Conservation (phyloP, 345 rosid genomes). For the Alliaria petiolata region DNA sequence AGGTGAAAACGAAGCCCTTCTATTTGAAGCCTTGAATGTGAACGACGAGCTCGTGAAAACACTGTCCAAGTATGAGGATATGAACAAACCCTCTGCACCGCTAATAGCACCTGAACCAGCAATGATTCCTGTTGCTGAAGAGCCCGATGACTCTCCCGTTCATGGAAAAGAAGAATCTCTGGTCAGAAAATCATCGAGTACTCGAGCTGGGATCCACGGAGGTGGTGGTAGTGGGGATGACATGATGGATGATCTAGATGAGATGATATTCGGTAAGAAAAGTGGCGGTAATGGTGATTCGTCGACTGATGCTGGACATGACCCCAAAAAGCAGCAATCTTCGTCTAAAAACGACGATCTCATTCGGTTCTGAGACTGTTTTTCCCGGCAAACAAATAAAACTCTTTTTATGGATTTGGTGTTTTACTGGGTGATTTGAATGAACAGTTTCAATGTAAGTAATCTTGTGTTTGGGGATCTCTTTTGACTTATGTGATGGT, state of each 20-base stretch:
- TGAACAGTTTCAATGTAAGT: slow-evolving; percentile 20
- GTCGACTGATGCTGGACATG: slow-evolving; percentile 30
- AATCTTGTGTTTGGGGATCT: slow-evolving; percentile 26
- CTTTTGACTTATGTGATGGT: slow-evolving; percentile 6
- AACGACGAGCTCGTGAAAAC: slow-evolving; percentile 90
- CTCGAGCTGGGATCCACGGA: slow-evolving; percentile 42
- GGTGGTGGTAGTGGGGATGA: slow-evolving; percentile 70
- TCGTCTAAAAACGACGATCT: too few species aligned
- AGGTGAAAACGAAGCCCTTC: slow-evolving; percentile 85
- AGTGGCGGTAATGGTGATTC: slow-evolving; percentile 44
- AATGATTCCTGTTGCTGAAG: slow-evolving; percentile 87
- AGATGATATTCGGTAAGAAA: slow-evolving; percentile 97
- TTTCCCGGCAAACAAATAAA: background rate
- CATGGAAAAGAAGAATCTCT: slow-evolving; percentile 57
- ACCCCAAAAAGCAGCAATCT: slow-evolving; percentile 58
- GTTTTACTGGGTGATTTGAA: slow-evolving; percentile 11
- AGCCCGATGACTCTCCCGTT: slow-evolving; percentile 70
- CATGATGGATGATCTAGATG: slow-evolving; percentile 99
- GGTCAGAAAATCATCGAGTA: slow-evolving; percentile 72
- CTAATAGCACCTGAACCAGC: slow-evolving; percentile 65
- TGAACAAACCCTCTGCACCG: slow-evolving; percentile 52
- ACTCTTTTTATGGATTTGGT: slow-evolving; percentile 5
- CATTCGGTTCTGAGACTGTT: slow-evolving; percentile 50
- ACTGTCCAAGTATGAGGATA: slow-evolving; percentile 69
- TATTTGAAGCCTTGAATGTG: slow-evolving; percentile 93